Conservation (phyloP, 108 stramenopile genomes). For the Bacterosira constricta region DNA sequence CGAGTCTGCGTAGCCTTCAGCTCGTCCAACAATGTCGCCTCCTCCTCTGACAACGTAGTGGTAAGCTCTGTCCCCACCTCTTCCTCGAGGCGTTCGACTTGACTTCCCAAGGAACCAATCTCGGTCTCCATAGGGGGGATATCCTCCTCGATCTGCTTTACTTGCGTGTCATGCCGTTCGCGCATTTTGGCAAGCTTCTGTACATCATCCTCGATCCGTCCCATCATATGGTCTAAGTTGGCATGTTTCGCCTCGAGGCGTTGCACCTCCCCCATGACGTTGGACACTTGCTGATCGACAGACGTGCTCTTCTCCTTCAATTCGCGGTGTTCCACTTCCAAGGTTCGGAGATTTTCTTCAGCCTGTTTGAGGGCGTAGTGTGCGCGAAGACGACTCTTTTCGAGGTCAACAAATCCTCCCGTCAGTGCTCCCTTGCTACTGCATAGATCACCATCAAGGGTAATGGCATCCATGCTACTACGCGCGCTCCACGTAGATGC, state of each 20-base stretch:
- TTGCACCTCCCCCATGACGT: slow-evolving; percentile 70
- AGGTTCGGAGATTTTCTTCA: slow-evolving; percentile 46
- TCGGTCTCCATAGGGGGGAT: slow-evolving; percentile 71
- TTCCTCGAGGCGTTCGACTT: slow-evolving; percentile 71
- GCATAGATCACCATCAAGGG: slow-evolving; percentile 96
- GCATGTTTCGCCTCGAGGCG: slow-evolving; percentile 76
- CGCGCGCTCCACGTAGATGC: slow-evolving; percentile 74
- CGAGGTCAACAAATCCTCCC: slow-evolving; percentile 87
- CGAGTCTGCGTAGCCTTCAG: slow-evolving; percentile 55
- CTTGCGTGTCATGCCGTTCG: slow-evolving; percentile 62
- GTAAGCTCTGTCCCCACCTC: slow-evolving; percentile 89
- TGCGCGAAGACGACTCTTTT: slow-evolving; percentile 74
- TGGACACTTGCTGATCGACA: slow-evolving; percentile 72
- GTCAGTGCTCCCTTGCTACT: slow-evolving; percentile 90
- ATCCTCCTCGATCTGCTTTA: slow-evolving; percentile 70
- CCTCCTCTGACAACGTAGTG: slow-evolving; percentile 63
- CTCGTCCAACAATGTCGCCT: slow-evolving; percentile 56
- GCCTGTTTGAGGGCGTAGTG: slow-evolving; percentile 57
- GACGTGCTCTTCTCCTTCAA: slow-evolving; percentile 56
- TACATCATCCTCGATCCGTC: slow-evolving; percentile 60
- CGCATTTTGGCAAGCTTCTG: slow-evolving; percentile 45
- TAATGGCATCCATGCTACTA: slow-evolving; percentile 92
- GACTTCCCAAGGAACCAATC: slow-evolving; percentile 62
- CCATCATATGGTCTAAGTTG: slow-evolving; percentile 65
- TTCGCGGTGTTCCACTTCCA: slow-evolving; percentile 53